Conservation (phyloP, 306 rosid species). For the Trichosanthes truncata region DNA sequence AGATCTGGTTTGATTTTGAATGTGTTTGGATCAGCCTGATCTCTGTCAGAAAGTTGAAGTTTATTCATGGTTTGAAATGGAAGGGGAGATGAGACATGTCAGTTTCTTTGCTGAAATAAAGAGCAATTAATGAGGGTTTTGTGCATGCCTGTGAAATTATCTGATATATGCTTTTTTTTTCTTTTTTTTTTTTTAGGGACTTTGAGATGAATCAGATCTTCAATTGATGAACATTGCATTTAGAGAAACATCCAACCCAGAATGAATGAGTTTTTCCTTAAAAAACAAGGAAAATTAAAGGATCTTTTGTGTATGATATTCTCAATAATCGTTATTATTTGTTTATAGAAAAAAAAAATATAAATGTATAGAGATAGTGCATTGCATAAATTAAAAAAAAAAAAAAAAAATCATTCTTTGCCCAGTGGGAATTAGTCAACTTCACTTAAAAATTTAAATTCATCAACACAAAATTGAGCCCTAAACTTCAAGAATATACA, state of each 20-base stretch:
- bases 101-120: slow-evolving; percentile 1
- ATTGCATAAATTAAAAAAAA: no score
- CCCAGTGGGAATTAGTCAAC: no score
- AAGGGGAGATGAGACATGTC: background rate
- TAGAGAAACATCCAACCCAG: background rate
- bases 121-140: background rate
- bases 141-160: background rate
- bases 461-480: no score
- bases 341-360: background rate
- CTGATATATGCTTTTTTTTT: background rate
- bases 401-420: no score
- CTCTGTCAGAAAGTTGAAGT: background rate
- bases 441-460: no score
- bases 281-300: background rate
- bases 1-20: background rate
- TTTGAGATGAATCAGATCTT: background rate
- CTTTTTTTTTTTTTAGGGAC: background rate
- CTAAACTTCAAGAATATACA: no score
- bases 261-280: background rate
- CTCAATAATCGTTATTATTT: background rate
- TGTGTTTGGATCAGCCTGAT: background rate
- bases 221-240: background rate
- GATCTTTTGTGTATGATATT: no score
- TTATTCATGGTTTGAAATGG: background rate
- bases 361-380: no score